Percentiles rank a stretch among this genome's conserved stretches.
These are phyloP conservation scores for Lophiostoma macrostomum DNA, from an alignment of 495 filamentous ascomycete genomes.

Conservation along the genomic window DNA sequence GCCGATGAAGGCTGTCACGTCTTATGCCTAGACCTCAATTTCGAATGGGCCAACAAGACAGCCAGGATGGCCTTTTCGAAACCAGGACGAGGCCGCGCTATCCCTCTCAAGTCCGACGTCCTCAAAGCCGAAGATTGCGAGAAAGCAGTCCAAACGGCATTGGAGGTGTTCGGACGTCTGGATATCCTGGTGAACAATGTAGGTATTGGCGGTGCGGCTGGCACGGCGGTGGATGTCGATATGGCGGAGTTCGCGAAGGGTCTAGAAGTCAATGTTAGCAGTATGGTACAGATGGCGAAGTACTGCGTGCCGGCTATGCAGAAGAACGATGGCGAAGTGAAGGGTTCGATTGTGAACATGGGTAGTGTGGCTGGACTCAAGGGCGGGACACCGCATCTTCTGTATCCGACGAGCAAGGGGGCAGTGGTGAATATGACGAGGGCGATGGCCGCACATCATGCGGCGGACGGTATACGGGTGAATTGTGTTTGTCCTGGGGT, in stretches of 20 bases:
- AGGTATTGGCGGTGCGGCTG: constrained; percentile 52
- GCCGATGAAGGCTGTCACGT: constrained; percentile 55
- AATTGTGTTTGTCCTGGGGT: constrained; percentile 59
- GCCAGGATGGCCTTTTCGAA: constrained; percentile 45
- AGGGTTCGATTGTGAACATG: constrained; percentile 52
- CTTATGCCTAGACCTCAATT: constrained; percentile 52
- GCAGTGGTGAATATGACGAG: constrained; percentile 59
- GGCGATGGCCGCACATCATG: constrained; percentile 59
- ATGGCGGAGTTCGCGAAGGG: constrained; percentile 51
- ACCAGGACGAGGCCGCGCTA: constrained; percentile 35
- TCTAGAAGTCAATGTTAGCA: constrained; percentile 57
- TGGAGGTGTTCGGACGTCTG: constrained; percentile 47
- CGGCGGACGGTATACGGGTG: constrained; percentile 50
- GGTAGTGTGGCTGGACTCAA: constrained; percentile 54
- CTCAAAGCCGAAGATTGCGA: constrained; percentile 49
- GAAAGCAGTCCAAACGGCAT: constrained; percentile 40
- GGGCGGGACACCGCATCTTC: constrained; percentile 56
- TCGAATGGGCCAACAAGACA: constrained; percentile 48
- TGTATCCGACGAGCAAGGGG: constrained; percentile 62
- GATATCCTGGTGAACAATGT: constrained; percentile 61
- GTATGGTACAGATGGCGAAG: constrained; percentile 58
- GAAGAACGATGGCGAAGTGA: constrained; percentile 37
- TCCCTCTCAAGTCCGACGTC: constrained; percentile 50
- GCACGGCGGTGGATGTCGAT: constrained; percentile 55
- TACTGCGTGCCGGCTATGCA: constrained; percentile 55